phyloP scores from a whole-genome alignment of 169 alveolate genomes.

The Plasmodium malariae region DNA sequence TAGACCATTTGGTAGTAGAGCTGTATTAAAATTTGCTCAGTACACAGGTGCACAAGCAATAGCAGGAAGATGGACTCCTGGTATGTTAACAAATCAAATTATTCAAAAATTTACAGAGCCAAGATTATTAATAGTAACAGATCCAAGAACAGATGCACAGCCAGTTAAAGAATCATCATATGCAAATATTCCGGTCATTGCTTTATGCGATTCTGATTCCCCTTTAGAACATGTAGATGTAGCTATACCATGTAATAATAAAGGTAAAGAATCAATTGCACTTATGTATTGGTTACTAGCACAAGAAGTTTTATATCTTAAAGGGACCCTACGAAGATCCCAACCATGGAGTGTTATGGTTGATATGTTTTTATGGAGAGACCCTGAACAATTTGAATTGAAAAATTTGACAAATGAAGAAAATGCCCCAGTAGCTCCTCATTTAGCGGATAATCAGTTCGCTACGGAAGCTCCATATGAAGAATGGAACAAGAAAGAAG shows the following conservation, averaged over 20 bases:
- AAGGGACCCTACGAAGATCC: slow-evolving; percentile 91
- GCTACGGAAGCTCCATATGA: slow-evolving; percentile 77
- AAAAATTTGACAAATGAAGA: slow-evolving; percentile 79
- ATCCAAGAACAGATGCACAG: slow-evolving; percentile 98
- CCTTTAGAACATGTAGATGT: slow-evolving; percentile 98
- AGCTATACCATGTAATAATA: slow-evolving; percentile 99
- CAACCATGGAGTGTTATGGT: slow-evolving; percentile 95
- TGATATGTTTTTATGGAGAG: slow-evolving; percentile 96
- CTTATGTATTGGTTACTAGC: slow-evolving; percentile 98
- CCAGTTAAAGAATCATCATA: slow-evolving; percentile 97
- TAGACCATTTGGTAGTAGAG: slow-evolving; percentile 97
- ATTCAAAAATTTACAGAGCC: slow-evolving; percentile 98
- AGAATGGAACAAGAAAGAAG: slow-evolving; percentile 75
- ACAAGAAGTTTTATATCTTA: slow-evolving; percentile 97
- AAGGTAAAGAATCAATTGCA: slow-evolving; percentile 97
- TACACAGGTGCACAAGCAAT: slow-evolving; percentile 97
- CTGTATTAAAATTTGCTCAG: slow-evolving; percentile 98
- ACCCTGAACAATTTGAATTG: slow-evolving; percentile 92
- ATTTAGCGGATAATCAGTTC: slow-evolving; percentile 52
- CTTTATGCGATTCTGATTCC: slow-evolving; percentile 98
- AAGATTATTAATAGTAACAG: slow-evolving; percentile 97
- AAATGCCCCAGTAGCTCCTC: slow-evolving; percentile 74
- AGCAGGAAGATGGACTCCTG: slow-evolving; percentile 99
- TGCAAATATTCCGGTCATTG: slow-evolving; percentile 98
- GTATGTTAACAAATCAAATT: slow-evolving; percentile 98